Evolutionary conservation across 768 basidiomycete species (phyloP).

Genomic region (Suillus luteus): DNA sequence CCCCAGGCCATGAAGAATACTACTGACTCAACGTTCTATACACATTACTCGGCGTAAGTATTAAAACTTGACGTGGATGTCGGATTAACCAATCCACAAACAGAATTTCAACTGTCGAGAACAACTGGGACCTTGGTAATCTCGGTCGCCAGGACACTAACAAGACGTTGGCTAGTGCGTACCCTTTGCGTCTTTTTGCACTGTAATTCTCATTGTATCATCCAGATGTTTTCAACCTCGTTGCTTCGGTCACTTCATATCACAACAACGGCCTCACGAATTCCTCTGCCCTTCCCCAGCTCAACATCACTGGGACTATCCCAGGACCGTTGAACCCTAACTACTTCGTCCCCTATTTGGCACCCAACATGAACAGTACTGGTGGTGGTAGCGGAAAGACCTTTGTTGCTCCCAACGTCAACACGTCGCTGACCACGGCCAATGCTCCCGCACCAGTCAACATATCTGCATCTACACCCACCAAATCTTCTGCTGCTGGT

Average conservation of each 20-base stretch:
- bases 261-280: conserved; percentile 39
- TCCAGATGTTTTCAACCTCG: conserved; percentile 53
- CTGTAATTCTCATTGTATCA: conserved; percentile 1
- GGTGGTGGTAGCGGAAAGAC: conserved; percentile 48
- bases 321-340: conserved; percentile 46
- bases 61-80: neutral
- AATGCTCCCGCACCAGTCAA: conserved; percentile 43
- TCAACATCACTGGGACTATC: conserved; percentile 44
- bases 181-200: neutral
- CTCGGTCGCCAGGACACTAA: conserved; percentile 62
- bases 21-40: conserved; percentile 56
- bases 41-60: conserved; percentile 55
- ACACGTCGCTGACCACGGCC: conserved; percentile 37
- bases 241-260: conserved; percentile 50
- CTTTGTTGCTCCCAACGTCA: conserved; percentile 36
- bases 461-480: conserved; percentile 32
- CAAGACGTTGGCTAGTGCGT: conserved; percentile 33
- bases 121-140: conserved; percentile 62
- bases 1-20: conserved; percentile 45
- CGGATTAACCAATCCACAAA: neutral
- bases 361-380: conserved; percentile 40
- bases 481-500: neutral
- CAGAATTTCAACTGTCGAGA: conserved; percentile 52
- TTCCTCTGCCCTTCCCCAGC: conserved; percentile 30
- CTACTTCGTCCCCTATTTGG: conserved; percentile 45